Base-by-base conservation (phyloP, 495 filamentous ascomycete genomes). In the Hypoxylon cercidicola region DNA sequence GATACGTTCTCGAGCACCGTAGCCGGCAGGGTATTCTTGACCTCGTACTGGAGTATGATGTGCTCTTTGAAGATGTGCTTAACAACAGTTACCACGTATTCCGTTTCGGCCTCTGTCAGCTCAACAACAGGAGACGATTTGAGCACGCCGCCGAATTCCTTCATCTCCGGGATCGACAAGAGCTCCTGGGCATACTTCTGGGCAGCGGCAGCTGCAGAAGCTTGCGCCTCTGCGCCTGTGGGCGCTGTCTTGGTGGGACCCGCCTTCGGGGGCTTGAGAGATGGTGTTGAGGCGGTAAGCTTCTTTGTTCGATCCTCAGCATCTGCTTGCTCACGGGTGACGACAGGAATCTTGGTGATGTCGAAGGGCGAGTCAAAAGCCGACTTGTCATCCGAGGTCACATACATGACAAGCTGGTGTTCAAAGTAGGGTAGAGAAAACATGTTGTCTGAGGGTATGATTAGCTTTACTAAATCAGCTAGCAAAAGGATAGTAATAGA, bases 41-140 rank as follows among this genome's bases (percentile, higher is more conserved):
- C 87, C 69, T 97, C 92, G 78, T 96, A 98, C 75, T 99, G 96
- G 49, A 99, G 79, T 12, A 99, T 96, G 64, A 98, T 84, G 70
- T 98, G 90, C 72, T 97, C 91, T 76, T 93, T 94, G 87, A 97
- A 98, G 70, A 98, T 89, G 69, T 99, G 96, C 80, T 98, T 99
- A 77, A 97, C 84, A 9, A 92, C 91, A 15, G 84, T 84, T 37
- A 98, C 96, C 45, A 97, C 93, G 68, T 99, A 99, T 78, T 99
- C 95, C 13, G 95, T 97, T 76, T 98, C 95, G 62, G 91, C 90
- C 76, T 99, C 95, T 19, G 95, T 97, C 28, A 99, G 85, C 76
- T 97, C 94, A 41, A 96, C 90, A 46, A 90, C 78, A 19, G 85
- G 73, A 39, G 92, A 96, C 15, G 93, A 97, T 74, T 96, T 97